Base-by-base conservation (phyloP, 768 basidiomycete genomes). In the Collybia mongolica region DNA sequence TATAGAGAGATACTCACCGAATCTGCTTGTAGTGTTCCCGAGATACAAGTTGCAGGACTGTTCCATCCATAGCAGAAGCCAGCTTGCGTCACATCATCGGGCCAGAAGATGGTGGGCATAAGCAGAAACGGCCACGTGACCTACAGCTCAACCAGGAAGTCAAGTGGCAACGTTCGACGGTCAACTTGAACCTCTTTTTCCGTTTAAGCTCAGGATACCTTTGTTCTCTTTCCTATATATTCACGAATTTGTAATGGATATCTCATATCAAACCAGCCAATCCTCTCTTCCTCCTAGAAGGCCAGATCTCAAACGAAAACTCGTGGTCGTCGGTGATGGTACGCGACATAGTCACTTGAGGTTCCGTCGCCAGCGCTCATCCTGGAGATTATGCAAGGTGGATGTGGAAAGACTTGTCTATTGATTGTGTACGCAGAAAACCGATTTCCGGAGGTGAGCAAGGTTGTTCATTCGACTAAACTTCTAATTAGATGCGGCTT, bases 371-470 rank as follows among this genome's bases (percentile, higher is more conserved):
- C n/a, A 40, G 2, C 46, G 37, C 46, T 59, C 5, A 56, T 20
- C 53, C 22, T 54, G 56, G 53, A 48, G 49, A 59, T 48, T 23
- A 24, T 52, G 66, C 22, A 55, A 88, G 86, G 88, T 69, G 88
- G 89, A 52, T 91, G 90, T 64, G 90, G 89, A 62, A 92, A 96
- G 82, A 97, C 94, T 41, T 96, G 94, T 79, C 78, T 96, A 52
- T 82, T 97, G 60, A 97, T 97, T 61, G 93, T 95, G 32, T 97
- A 97, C 64, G 93, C 94, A 19, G 92, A 96, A 71, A 97, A 96
- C 66, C 82, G 93, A 36, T 97, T 96, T 63, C 93, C 94, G 39
- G 94, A 96, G 81, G 93, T 95, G 72, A 64, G 68, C 59, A 44
- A 24, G n/a, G 52, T 44, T 6, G 39, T 9, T 26, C 44, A 45